These are phyloP conservation scores for Citropsis articulata DNA, from an alignment of 345 rosid species.

Conservation along the genomic window DNA sequence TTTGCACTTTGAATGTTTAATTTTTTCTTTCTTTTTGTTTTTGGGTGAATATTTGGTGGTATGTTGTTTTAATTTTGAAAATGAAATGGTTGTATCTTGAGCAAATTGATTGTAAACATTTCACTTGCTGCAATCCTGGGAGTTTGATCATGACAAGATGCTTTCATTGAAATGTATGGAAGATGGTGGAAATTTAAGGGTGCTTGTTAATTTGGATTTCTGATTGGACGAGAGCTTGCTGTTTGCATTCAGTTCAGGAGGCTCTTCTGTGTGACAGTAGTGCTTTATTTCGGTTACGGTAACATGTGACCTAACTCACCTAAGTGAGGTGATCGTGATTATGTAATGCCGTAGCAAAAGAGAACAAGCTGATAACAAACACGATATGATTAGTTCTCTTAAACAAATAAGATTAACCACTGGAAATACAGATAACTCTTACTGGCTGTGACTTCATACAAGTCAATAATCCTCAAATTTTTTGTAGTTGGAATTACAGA, in stretches of 20 bases:
- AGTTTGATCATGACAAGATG: neutral
- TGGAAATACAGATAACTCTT: neutral
- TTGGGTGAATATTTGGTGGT: neutral
- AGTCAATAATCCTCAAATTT: neutral
- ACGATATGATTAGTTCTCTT: neutral
- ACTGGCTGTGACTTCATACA: neutral
- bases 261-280: neutral
- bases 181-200: neutral
- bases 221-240: neutral
- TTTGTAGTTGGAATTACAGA: neutral
- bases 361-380: neutral
- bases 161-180: neutral
- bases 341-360: neutral
- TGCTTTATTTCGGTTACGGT: neutral
- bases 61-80: neutral
- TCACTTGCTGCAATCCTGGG: neutral
- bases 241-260: neutral
- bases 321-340: neutral
- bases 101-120: neutral
- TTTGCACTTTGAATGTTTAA: no score
- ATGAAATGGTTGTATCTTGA: no score
- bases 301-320: neutral
- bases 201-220: neutral
- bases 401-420: neutral
- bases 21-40: no score